A percentile compares a stretch with the other conserved stretches of the same genome.
Conservation (phyloP, 73 alveolate species). For the Diophrys appendiculata region DNA sequence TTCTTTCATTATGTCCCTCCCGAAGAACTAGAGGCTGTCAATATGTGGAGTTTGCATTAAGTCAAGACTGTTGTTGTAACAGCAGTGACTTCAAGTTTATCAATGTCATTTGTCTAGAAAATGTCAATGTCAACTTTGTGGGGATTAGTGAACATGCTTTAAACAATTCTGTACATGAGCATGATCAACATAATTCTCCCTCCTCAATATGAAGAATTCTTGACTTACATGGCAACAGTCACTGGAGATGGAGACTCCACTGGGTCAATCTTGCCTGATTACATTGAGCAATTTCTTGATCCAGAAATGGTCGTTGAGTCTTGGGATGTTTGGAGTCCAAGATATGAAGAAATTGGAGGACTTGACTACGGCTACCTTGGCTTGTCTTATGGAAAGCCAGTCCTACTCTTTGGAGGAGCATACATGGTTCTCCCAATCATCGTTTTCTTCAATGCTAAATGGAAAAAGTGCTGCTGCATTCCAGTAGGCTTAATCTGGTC, state of each 20-base stretch:
- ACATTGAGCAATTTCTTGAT: background rate
- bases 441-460: too few species aligned
- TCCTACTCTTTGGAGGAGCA: too few species aligned
- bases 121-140: background rate
- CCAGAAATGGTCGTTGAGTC: background rate
- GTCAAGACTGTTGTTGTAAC: background rate
- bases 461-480: too few species aligned
- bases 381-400: too few species aligned
- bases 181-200: background rate
- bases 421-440: too few species aligned
- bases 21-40: background rate
- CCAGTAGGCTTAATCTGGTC: too few species aligned
- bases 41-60: too few species aligned
- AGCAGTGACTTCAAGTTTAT: background rate
- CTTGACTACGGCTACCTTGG: too few species aligned
- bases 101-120: background rate
- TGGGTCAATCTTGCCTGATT: background rate
- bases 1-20: constrained; percentile 1
- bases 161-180: background rate
- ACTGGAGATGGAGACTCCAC: background rate
- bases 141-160: background rate
- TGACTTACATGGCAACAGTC: background rate
- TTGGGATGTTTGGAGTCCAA: too few species aligned
- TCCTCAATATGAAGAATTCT: background rate
- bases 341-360: too few species aligned